These are phyloP conservation scores for Desmodesmus armatus DNA, from an alignment of 139 green algal species.

Conservation along the genomic window DNA sequence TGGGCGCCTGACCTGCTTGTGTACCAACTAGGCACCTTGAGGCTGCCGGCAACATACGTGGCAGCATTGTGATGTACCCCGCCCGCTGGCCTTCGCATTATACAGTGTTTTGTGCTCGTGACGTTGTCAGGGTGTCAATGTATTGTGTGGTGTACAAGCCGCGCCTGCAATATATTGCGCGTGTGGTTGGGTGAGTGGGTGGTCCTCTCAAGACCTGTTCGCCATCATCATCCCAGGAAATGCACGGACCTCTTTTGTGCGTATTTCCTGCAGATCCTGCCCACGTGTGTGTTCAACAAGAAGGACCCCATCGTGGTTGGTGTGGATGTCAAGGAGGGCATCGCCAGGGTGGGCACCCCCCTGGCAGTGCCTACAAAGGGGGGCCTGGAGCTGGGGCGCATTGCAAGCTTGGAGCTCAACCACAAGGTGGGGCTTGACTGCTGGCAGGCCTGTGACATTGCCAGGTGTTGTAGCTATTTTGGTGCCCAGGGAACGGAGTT, in stretches of 20 bases:
- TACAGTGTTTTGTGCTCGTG: background rate
- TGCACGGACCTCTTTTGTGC: background rate
- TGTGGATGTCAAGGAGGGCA: slow-evolving; percentile 83
- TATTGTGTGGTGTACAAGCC: background rate
- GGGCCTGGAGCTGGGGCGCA: slow-evolving; percentile 90
- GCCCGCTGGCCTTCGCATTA: background rate
- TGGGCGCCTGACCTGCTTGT: too few species aligned
- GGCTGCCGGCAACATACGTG: background rate
- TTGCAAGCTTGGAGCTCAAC: slow-evolving; percentile 95
- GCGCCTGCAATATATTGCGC: too few species aligned
- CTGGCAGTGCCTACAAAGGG: slow-evolving; percentile 67
- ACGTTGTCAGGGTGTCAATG: background rate
- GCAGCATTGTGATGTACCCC: background rate
- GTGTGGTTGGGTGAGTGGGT: too few species aligned
- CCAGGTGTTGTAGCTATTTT: too few species aligned
- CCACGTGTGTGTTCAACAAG: slow-evolving; percentile 97
- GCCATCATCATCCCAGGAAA: too few species aligned
- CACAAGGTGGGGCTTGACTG: slow-evolving; percentile 82
- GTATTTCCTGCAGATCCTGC: slow-evolving; percentile 82
- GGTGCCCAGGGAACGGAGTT: too few species aligned
- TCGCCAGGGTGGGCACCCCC: slow-evolving; percentile 63
- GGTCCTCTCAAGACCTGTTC: too few species aligned
- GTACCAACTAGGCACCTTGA: too few species aligned
- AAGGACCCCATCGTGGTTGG: slow-evolving; percentile 98
- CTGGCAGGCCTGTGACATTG: too few species aligned